Percentiles rank a stretch among this genome's conserved stretches.
These are phyloP conservation scores for Penicillium maclennaniae DNA, from an alignment of 495 filamentous ascomycete genomes.

Conservation along the genomic window DNA sequence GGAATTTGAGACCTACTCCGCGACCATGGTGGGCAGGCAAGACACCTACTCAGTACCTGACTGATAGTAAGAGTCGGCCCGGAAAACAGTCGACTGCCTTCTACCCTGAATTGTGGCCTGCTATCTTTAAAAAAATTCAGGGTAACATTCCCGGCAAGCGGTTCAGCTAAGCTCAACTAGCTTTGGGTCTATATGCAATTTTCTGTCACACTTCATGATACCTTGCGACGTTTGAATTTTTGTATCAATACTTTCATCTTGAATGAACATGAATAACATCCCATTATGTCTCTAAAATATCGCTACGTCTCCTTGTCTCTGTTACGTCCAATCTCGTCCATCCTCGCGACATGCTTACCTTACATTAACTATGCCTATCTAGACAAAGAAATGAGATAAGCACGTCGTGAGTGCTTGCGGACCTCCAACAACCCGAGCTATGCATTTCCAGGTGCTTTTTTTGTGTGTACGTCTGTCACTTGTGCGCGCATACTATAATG, in stretches of 20 bases:
- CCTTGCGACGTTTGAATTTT: not conserved
- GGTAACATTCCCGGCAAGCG: slow-evolving; percentile 5
- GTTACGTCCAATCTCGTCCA: not conserved
- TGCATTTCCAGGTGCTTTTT: too few species aligned
- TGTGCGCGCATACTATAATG: too few species aligned
- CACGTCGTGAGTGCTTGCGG: too few species aligned
- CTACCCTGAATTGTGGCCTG: slow-evolving; percentile 42
- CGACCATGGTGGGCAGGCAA: slow-evolving; percentile 33
- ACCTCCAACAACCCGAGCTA: too few species aligned
- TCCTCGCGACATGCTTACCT: too few species aligned
- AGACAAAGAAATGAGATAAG: too few species aligned
- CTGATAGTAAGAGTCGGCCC: slow-evolving; percentile 29
- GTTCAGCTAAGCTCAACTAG: not conserved
- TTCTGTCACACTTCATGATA: not conserved
- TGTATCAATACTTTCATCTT: not conserved
- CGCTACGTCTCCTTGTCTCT: not conserved
- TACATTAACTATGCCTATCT: too few species aligned
- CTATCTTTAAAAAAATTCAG: slow-evolving; percentile 38
- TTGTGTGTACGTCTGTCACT: too few species aligned
- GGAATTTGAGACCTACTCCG: slow-evolving; percentile 30
- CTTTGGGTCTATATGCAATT: not conserved
- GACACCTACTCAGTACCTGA: slow-evolving; percentile 33
- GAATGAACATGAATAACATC: not conserved
- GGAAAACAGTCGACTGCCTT: slow-evolving; percentile 35
- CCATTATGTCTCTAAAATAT: not conserved